Conservation (phyloP, 108 stramenopile genomes). For the Chaetoceros muelleri region DNA sequence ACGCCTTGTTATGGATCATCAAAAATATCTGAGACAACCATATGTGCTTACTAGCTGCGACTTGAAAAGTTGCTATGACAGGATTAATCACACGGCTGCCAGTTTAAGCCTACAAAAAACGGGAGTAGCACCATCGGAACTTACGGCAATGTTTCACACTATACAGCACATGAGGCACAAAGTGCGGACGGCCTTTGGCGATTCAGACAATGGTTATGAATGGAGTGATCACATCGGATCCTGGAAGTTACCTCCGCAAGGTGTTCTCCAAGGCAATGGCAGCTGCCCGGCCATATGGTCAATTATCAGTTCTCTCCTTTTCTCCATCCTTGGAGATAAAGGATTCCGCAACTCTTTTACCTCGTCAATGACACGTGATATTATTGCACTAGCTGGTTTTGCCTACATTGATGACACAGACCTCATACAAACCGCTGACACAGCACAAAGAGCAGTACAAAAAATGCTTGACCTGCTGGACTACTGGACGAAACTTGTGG, state of each 20-base stretch:
- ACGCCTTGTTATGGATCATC: not conserved
- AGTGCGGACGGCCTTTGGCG: slow-evolving; percentile 7
- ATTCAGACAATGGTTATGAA: not conserved
- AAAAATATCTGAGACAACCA: not conserved
- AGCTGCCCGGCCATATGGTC: slow-evolving; percentile 24
- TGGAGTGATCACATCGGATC: not conserved
- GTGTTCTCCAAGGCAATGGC: slow-evolving; percentile 26
- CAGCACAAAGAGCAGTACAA: not conserved
- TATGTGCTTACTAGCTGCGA: not conserved
- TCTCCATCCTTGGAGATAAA: slow-evolving; percentile 2
- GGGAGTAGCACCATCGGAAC: not conserved
- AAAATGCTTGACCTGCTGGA: not conserved
- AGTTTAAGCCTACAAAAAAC: slow-evolving; percentile 6
- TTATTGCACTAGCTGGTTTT: slow-evolving; percentile 1
- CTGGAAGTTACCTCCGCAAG: slow-evolving; percentile 2
- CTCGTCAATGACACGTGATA: not conserved
- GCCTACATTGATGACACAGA: slow-evolving; percentile 25
- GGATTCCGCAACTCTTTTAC: slow-evolving; percentile 6
- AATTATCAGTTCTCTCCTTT: slow-evolving; percentile 12
- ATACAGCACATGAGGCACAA: slow-evolving; percentile 11
- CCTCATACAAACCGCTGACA: not conserved
- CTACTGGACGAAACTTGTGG: not conserved
- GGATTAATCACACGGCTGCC: slow-evolving; percentile 12
- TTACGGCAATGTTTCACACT: slow-evolving; percentile 1
- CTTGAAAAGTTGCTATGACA: slow-evolving; percentile 8